A percentile compares a stretch with the other conserved stretches of the same genome.
Evolutionary conservation across 768 basidiomycete species (phyloP).

Genomic region (Trichaptum fuscoviolaceum): DNA sequence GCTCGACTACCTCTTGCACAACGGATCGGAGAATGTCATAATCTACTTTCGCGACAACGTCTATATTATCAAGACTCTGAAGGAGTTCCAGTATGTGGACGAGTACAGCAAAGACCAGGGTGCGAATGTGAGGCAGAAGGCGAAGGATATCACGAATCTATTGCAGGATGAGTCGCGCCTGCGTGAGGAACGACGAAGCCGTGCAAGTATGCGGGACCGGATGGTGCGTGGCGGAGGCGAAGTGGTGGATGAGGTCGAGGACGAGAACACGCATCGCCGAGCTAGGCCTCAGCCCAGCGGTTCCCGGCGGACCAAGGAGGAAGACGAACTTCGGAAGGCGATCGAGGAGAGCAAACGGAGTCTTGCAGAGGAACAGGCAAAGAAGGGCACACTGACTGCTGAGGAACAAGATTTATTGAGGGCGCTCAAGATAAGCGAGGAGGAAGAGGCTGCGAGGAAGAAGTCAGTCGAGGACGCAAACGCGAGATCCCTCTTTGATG

Average conservation of each 20-base stretch:
- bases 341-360: conserved; percentile 86
- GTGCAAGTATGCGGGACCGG: conserved; percentile 91
- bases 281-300: background rate
- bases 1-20: conserved; percentile 92
- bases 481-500: conserved; percentile 77
- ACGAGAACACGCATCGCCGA: conserved; percentile 42
- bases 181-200: conserved; percentile 74
- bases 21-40: conserved; percentile 96
- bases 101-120: conserved; percentile 97
- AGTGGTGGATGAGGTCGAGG: conserved; percentile 32
- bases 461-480: conserved; percentile 71
- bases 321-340: conserved; percentile 79
- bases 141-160: conserved; percentile 96
- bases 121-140: conserved; percentile 95
- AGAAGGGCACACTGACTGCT: conserved; percentile 21
- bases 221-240: conserved; percentile 66
- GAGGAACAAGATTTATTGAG: conserved; percentile 82
- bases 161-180: conserved; percentile 82
- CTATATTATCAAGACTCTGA: conserved; percentile 97
- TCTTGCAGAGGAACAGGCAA: conserved; percentile 62
- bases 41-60: conserved; percentile 97
- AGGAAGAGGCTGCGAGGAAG: conserved; percentile 80
- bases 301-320: conserved; percentile 23
- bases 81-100: conserved; percentile 96
- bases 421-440: conserved; percentile 82